Evolutionary conservation across 2,329 filamentous ascomycete species (phyloP).

Genomic region (Penicillium sclerotigenum): DNA sequence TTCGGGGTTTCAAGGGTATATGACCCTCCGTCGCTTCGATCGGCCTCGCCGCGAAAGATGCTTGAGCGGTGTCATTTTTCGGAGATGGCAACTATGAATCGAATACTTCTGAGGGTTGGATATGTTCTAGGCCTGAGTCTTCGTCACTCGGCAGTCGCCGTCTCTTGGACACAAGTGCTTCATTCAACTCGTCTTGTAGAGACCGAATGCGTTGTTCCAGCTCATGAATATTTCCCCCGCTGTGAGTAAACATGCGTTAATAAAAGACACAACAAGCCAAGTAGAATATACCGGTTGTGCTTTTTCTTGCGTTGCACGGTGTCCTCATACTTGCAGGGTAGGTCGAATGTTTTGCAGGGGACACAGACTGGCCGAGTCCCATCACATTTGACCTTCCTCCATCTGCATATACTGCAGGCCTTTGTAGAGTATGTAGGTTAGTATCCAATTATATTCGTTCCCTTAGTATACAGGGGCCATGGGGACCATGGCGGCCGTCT

Average conservation of each 20-base stretch:
- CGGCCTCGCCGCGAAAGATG: neutral
- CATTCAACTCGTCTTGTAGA: slow-evolving; percentile 1
- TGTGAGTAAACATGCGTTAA: neutral
- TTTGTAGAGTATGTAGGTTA: neutral
- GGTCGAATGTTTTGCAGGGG: slow-evolving; percentile 8
- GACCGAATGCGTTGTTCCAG: neutral
- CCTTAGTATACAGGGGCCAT: neutral
- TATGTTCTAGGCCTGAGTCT: neutral
- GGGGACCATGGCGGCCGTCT: neutral
- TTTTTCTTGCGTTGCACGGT: neutral
- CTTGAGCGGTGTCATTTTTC: neutral
- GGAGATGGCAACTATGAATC: neutral
- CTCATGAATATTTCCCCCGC: neutral
- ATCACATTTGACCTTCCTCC: slow-evolving; percentile 16
- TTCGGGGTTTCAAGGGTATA: slow-evolving; percentile 14
- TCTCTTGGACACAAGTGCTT: neutral
- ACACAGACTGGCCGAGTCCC: slow-evolving; percentile 10
- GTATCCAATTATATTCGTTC: neutral
- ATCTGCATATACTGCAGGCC: slow-evolving; percentile 7
- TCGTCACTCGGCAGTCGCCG: neutral
- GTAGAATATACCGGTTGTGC: neutral
- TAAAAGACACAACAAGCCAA: neutral
- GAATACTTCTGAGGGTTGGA: neutral
- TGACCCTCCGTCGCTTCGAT: slow-evolving; percentile 8
- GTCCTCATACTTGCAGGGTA: slow-evolving; percentile 8